A percentile compares a stretch with the other conserved stretches of the same genome.
These are phyloP conservation scores for Salvia splendens DNA, from an alignment of 257 asterid species.

Conservation along the genomic window DNA sequence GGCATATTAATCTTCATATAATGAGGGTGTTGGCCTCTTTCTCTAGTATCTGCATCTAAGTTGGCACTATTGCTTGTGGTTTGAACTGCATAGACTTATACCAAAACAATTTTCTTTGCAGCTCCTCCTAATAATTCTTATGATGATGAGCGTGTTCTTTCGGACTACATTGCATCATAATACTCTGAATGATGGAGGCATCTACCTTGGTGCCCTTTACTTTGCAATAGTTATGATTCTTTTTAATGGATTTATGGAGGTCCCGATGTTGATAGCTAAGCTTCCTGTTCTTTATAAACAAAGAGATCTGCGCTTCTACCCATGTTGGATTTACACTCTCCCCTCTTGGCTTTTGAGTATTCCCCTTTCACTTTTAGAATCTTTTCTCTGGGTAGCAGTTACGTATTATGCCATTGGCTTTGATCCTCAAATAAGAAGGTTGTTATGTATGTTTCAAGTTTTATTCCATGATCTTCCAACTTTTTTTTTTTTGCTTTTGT, in stretches of 20 bases:
- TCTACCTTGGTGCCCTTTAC: slow-evolving; percentile 83
- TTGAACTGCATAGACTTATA: slow-evolving; percentile 20
- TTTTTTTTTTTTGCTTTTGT: neutral
- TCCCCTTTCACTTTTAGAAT: slow-evolving; percentile 69
- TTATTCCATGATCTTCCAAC: neutral
- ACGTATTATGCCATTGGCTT: slow-evolving; percentile 89
- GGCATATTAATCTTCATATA: neutral
- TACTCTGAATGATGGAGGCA: slow-evolving; percentile 68
- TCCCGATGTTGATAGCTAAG: slow-evolving; percentile 72
- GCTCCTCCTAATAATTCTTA: slow-evolving; percentile 61
- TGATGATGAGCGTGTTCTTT: slow-evolving; percentile 82
- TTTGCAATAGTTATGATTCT: slow-evolving; percentile 72
- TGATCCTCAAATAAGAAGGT: slow-evolving; percentile 82
- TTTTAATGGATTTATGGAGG: slow-evolving; percentile 87
- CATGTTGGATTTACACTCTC: slow-evolving; percentile 82
- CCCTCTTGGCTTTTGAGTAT: slow-evolving; percentile 86
- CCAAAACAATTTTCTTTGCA: slow-evolving; percentile 40
- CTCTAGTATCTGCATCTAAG: slow-evolving; percentile 15
- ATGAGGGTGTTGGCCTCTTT: slow-evolving; percentile 4
- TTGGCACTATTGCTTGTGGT: slow-evolving; percentile 7
- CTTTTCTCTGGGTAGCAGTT: slow-evolving; percentile 69
- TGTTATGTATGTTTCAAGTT: neutral
- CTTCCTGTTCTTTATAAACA: slow-evolving; percentile 93
- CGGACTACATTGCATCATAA: slow-evolving; percentile 71
- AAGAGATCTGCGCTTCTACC: slow-evolving; percentile 76